These are phyloP conservation scores for Claviceps sp. DNA, from an alignment of 2,329 filamentous ascomycete genomes.

Conservation along the genomic window DNA sequence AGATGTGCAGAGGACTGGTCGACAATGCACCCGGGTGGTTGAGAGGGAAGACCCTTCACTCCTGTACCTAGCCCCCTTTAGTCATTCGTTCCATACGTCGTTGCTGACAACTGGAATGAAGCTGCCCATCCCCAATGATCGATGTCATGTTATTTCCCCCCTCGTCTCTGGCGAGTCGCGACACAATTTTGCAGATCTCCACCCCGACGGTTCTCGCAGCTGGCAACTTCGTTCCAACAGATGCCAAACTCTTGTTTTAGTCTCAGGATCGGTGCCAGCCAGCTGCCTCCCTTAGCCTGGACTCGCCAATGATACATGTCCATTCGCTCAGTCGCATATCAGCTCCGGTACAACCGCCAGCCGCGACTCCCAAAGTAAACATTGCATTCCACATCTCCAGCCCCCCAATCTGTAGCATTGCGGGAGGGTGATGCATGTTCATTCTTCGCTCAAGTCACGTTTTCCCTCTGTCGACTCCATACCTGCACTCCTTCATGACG, in stretches of 20 bases:
- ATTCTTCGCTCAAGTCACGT: conserved; percentile 4
- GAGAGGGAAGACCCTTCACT: not conserved
- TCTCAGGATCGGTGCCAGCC: conserved; percentile 8
- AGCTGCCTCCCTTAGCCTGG: conserved; percentile 6
- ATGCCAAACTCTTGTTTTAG: conserved; percentile 7
- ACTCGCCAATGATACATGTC: not conserved
- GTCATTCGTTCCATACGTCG: conserved; percentile 3
- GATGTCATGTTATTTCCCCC: not conserved
- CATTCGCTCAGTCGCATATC: not conserved
- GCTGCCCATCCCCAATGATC: not conserved
- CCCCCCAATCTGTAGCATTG: not conserved
- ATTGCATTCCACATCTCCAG: conserved; percentile 10
- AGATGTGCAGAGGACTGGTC: not conserved
- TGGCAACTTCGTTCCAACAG: conserved; percentile 5
- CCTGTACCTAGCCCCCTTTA: not conserved
- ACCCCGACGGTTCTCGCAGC: conserved; percentile 3
- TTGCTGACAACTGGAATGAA: conserved; percentile 8
- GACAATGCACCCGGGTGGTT: not conserved
- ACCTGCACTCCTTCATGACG: not conserved
- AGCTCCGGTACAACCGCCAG: conserved; percentile 6
- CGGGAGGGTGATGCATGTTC: conserved; percentile 1
- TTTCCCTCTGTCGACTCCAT: conserved; percentile 1
- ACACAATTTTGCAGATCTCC: not conserved
- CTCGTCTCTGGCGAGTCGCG: not conserved
- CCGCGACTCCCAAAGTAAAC: conserved; percentile 7